Conservation (phyloP, 1,284 basidiomycete genomes). For the Sanghuangporus sanghuang region DNA sequence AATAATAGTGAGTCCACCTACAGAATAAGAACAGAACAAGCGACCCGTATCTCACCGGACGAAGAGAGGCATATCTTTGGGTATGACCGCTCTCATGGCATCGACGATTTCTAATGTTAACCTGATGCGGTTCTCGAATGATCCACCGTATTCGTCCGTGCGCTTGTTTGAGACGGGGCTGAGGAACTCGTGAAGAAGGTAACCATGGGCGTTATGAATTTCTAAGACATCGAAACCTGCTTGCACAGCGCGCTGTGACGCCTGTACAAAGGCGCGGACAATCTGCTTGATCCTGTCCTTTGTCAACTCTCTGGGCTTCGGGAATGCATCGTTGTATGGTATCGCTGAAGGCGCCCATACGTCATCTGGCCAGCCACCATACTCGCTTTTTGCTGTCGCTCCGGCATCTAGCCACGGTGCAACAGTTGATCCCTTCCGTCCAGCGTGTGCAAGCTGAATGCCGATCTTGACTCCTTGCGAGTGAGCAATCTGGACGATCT, state of each 20-base stretch:
- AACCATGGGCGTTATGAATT: constrained; percentile 49
- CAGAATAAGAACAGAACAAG: constrained; percentile 24
- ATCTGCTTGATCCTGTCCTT: constrained; percentile 41
- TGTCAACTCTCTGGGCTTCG: constrained; percentile 49
- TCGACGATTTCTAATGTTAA: constrained; percentile 42
- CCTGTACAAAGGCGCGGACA: constrained; percentile 41
- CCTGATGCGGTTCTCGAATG: constrained; percentile 48
- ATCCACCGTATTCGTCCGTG: constrained; percentile 51
- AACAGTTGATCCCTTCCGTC: constrained; percentile 50
- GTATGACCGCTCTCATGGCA: constrained; percentile 36
- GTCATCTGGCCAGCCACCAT: constrained; percentile 44
- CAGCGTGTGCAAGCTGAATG: constrained; percentile 60
- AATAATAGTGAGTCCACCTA: constrained; percentile 22
- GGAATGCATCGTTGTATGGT: constrained; percentile 44
- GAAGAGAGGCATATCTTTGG: constrained; percentile 40
- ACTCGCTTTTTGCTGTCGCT: constrained; percentile 24
- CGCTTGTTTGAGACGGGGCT: constrained; percentile 47
- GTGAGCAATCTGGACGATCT: constrained; percentile 53
- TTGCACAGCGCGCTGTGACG: constrained; percentile 39
- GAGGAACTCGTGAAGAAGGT: constrained; percentile 34
- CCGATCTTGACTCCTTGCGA: constrained; percentile 43
- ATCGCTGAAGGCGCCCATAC: constrained; percentile 38
- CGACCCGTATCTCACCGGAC: constrained; percentile 38
- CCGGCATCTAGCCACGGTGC: constrained; percentile 37
- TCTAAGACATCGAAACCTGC: constrained; percentile 51